Percentiles rank a stretch among this genome's conserved stretches.
These are phyloP conservation scores for Macrolepiota dolichaula DNA, from an alignment of 768 basidiomycete species.

Conservation along the genomic window DNA sequence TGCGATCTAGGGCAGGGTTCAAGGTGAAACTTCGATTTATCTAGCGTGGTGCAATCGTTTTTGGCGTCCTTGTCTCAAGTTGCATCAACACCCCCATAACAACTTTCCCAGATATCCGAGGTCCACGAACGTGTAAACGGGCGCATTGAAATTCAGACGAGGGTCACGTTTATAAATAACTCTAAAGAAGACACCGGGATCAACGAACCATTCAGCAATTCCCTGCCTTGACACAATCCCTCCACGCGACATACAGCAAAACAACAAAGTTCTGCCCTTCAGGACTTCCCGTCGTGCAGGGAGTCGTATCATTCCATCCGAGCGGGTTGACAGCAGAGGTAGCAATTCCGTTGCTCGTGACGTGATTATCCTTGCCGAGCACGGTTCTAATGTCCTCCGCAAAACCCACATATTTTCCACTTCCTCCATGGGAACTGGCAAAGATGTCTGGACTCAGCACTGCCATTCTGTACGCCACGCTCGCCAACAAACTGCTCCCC, in stretches of 20 bases:
- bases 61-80: no score
- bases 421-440: conserved; percentile 3
- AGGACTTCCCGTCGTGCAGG: conserved; percentile 34
- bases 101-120: no score
- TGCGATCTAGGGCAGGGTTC: not conserved
- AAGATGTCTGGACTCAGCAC: conserved; percentile 29
- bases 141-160: no score
- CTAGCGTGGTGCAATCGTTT: no score
- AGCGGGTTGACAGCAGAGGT: conserved; percentile 38
- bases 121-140: no score
- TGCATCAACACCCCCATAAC: no score
- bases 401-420: conserved; percentile 27
- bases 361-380: conserved; percentile 21
- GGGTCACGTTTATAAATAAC: no score
- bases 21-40: not conserved
- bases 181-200: no score
- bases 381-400: conserved; percentile 29
- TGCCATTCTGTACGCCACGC: conserved; percentile 37
- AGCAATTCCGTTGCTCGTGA: conserved; percentile 30
- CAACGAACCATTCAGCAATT: conserved; percentile 13
- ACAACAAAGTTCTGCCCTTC: conserved; percentile 39
- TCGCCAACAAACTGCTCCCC: conserved; percentile 37
- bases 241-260: conserved; percentile 38
- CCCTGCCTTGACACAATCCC: conserved; percentile 31
- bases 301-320: conserved; percentile 31